Base-by-base conservation (phyloP, 2,329 filamentous ascomycete species). In the Neofusicoccum parvum region DNA sequence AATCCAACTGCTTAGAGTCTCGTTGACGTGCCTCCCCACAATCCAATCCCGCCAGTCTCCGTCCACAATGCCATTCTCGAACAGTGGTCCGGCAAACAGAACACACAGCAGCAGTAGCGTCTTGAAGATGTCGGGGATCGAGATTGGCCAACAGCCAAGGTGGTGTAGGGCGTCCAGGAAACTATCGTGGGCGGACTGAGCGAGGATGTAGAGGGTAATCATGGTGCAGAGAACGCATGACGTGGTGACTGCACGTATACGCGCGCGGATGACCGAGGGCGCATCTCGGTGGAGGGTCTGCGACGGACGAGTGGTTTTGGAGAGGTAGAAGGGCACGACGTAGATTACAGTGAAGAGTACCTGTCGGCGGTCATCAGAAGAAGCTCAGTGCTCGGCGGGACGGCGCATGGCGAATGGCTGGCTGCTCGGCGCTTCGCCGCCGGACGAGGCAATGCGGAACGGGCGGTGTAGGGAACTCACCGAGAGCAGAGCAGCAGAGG, bases 271-370 rank as follows among this genome's bases (percentile, higher is more conserved):
- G 59, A 96, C 92, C 11, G 90, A 90, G 10, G 94, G 92, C 34
- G 92, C 90, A 86, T 98, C 94, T 74, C 95, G 89, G 67, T 91
- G 92, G 34, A 96, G 86, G 64, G 85, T 87, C 32, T 87, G 85
- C 7, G 92, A 95, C 6, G 94, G 93, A 62, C 94, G 88, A 5
- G 94, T 96, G 20, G 87, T 85, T 3, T 87, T 79, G 20, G 90
- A 95, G 68, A 94, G 83, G 82, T 99, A 97, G 79, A 98, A 92
- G 27, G 95, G 94, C 3, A 91, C 81, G 72, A 99, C 92, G 80
- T 98, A 99, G 80, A 92, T 80, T 71, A 93, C 78, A n/a, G 92
- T 96, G 79, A 96, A 96, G 68, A 89, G 78, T 68, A 94, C 80
- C 92, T 91, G 67, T 50, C 11, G 17, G 62, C 15, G 17, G 41